Evolutionary conservation across 1,284 basidiomycete genomes (phyloP), one percentile per base, ranked within the genome.

Genomic region (Irpex sp.): DNA sequence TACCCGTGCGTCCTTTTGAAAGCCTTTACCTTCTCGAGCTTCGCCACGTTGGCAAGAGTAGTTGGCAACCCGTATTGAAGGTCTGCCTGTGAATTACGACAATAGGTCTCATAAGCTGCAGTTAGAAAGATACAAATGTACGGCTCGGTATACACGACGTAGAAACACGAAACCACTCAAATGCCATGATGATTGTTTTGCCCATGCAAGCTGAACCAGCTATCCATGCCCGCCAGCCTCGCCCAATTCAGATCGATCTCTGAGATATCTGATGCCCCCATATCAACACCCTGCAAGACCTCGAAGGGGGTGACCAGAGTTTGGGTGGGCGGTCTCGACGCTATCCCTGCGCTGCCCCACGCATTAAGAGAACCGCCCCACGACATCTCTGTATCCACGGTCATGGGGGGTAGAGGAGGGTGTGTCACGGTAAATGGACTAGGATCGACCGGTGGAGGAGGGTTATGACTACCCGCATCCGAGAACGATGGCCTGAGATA

Each of bases 301-400:
- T 68, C 64, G 57, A 67, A 66, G 16, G 67, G 67, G 65, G 67
- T 65, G 19, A 65, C 48, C 65, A 66, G 64, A 36, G 64, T 51
- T 56, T 67, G 67, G 39, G 49, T 61, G 39, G 56, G 39, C 57
- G 56, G 53, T 57, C 52, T 58, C 5, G 10, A n/a, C 16, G 19
- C 49, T 10, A 19, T n/a, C 19, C 18, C 49, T 19, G 18, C 10
- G 19, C 10, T 51, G 23, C 10, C 19, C 14, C 49, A 51, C 4
- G 19, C 10, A 14, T 12, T 14, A 10, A 19, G 19, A 12, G 19
- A 51, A 19, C 10, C 10, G 19, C 19, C 37, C 3, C 28, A 14
- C 5, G 53, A 56, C 16, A 28, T 28, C 47, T 18, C 37, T 9
- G 54, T 56, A 36, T 56, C 37, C 10, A 16, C 12, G 16, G n/a